phyloP scores from a whole-genome alignment of 768 basidiomycete species.

The Coprinopsis cinerea region DNA sequence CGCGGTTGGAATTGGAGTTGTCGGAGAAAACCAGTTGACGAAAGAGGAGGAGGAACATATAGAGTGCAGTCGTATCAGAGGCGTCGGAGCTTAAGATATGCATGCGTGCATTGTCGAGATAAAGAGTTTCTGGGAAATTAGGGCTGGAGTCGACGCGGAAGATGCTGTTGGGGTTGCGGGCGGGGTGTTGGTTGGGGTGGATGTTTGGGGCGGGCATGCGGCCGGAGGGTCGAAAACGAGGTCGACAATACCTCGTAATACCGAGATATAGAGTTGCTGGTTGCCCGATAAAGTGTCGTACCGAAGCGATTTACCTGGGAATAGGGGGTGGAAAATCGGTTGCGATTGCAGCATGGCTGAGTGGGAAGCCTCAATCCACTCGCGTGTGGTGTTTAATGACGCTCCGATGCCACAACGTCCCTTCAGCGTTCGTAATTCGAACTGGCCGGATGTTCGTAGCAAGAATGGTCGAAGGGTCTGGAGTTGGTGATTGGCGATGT shows the following conservation, averaged over 20 bases:
- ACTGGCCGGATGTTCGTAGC: slow-evolving; percentile 69
- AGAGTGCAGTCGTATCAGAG: slow-evolving; percentile 65
- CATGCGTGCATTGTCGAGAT: slow-evolving; percentile 73
- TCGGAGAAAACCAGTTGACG: slow-evolving; percentile 63
- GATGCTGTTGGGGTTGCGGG: slow-evolving; percentile 19
- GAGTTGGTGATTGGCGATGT: slow-evolving; percentile 95
- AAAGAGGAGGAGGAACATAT: slow-evolving; percentile 78
- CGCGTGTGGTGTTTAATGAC: slow-evolving; percentile 50
- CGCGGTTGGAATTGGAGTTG: slow-evolving; percentile 25
- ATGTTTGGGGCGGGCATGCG: slow-evolving; percentile 22
- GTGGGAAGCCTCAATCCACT: slow-evolving; percentile 59
- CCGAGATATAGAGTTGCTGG: slow-evolving; percentile 49
- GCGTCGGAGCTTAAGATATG: slow-evolving; percentile 63
- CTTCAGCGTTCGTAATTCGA: slow-evolving; percentile 76
- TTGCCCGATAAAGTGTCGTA: slow-evolving; percentile 45
- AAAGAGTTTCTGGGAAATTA: slow-evolving; percentile 73
- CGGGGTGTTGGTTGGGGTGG: slow-evolving; percentile 21
- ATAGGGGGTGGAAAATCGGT: slow-evolving; percentile 38
- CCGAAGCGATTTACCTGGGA: slow-evolving; percentile 34
- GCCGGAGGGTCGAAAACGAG: slow-evolving; percentile 56
- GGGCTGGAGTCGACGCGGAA: slow-evolving; percentile 14
- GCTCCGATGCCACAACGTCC: slow-evolving; percentile 40
- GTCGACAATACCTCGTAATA: slow-evolving; percentile 56
- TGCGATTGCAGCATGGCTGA: slow-evolving; percentile 32
- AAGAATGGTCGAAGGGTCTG: slow-evolving; percentile 90